Evolutionary conservation across 192 early-diverging fungal species (phyloP), one percentile per base, ranked within the genome.

Genomic region (Gigaspora rosea): DNA sequence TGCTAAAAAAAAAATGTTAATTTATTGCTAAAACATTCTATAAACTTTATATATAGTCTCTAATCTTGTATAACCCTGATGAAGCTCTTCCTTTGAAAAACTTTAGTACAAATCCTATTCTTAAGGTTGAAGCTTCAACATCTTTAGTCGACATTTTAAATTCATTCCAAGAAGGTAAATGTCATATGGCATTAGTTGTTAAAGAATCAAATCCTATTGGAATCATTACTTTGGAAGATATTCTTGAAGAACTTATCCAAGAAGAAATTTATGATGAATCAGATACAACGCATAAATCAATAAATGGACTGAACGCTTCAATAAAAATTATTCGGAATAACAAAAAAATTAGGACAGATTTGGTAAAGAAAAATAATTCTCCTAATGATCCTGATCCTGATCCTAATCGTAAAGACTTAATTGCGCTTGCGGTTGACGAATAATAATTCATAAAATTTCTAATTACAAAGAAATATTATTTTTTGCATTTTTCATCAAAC

Each of bases 261-360:
- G 93, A 94, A 77, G 92, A 93, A 71, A 93, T 93, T 72, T 85
- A 92, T 56, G 92, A 93, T 79, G 92, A 93, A 78, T 92, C 92
- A 7, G 92, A 92, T 78, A 88, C 2, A 11, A 33, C 20, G 52
- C 2, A 3, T 41, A 41, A 41, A 41, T 6, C 3, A 41, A 41
- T 41, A 41, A 3, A 2, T 41, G 41, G 41, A 41, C 2, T 41
- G 41, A 41, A 41, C 41, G 41, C 7, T 41, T 41, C 41, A 41
- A 41, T 41, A 41, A 41, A 41, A 2, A 5, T 5, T 41, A 5
- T 41, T 41, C 5, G 36, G 36, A 41, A 41, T 41, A 41, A 41
- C 41, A 41, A 41, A 41, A 27, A 27, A 27, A 27, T 27, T 27
- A 27, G 27, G 27, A 27, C 27, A 27, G 27, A 27, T 27, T 27